These are phyloP conservation scores for Dalbergia oliveri DNA, from an alignment of 306 rosid genomes.

Conservation along the genomic window DNA sequence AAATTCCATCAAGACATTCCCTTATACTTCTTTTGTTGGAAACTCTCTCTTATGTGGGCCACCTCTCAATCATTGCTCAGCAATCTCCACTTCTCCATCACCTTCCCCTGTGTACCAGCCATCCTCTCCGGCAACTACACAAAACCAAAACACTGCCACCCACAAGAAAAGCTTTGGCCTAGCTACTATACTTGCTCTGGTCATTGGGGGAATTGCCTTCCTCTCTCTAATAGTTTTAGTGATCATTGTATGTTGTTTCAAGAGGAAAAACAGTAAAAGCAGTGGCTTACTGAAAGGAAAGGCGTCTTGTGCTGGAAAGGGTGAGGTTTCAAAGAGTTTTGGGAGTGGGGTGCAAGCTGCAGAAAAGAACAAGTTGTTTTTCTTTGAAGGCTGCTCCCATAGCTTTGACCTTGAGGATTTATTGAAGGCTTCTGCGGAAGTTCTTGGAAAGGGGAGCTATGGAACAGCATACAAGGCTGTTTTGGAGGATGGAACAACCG, in stretches of 20 bases:
- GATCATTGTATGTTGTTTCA: constrained; percentile 55
- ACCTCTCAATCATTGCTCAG: constrained; percentile 66
- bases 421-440: constrained; percentile 87
- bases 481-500: constrained; percentile 82
- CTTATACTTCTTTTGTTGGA: constrained; percentile 69
- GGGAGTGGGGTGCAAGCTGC: constrained; percentile 90
- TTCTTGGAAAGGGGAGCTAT: constrained; percentile 85
- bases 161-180: constrained; percentile 57
- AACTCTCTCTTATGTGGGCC: constrained; percentile 73
- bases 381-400: constrained; percentile 71
- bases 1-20: constrained; percentile 62
- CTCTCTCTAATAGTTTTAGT: constrained; percentile 54
- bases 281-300: constrained; percentile 63
- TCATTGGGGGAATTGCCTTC: constrained; percentile 61
- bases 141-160: constrained; percentile 42
- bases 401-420: constrained; percentile 86
- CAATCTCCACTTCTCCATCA: constrained; percentile 60
- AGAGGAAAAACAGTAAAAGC: constrained; percentile 49
- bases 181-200: constrained; percentile 61
- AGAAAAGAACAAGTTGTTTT: constrained; percentile 80
- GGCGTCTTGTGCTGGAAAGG: constrained; percentile 64
- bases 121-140: constrained; percentile 47
- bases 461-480: constrained; percentile 92
- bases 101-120: constrained; percentile 50
- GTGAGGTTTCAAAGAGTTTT: constrained; percentile 71